Evolutionary conservation across 2,329 filamentous ascomycete species (phyloP).

Genomic region (Zarea fungicola): DNA sequence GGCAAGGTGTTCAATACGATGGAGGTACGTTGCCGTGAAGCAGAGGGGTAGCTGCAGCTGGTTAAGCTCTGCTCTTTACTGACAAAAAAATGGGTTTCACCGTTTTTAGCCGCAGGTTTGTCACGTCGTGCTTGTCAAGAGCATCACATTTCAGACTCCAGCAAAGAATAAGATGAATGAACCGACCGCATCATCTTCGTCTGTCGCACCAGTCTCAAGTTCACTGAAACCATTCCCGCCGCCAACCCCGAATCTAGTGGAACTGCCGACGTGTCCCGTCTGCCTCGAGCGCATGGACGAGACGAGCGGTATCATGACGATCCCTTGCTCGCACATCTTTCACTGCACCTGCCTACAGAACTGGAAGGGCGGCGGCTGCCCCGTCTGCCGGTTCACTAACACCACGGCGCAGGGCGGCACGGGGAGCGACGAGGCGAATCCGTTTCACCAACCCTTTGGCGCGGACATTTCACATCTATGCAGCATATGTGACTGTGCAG

Average conservation of each 20-base stretch:
- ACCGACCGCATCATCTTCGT: slow-evolving; percentile 49
- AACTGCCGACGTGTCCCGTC: slow-evolving; percentile 92
- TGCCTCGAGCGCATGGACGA: slow-evolving; percentile 98
- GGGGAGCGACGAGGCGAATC: slow-evolving; percentile 43
- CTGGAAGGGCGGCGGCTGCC: slow-evolving; percentile 91
- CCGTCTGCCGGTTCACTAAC: slow-evolving; percentile 85
- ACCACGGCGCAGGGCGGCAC: slow-evolving; percentile 27
- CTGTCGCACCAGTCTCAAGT: slow-evolving; percentile 34
- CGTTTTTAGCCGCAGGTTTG: slow-evolving; percentile 74
- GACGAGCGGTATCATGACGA: slow-evolving; percentile 89
- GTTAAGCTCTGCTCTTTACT: too few relatives aligned
- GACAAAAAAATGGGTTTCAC: slow-evolving; percentile 16
- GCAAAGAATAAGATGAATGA: slow-evolving; percentile 46
- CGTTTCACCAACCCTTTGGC: slow-evolving; percentile 51
- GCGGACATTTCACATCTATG: slow-evolving; percentile 65
- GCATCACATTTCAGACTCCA: slow-evolving; percentile 75
- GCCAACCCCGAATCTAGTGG: slow-evolving; percentile 75
- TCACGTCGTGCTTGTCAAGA: slow-evolving; percentile 90
- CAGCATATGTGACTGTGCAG: slow-evolving; percentile 69
- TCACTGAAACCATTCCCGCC: slow-evolving; percentile 56
- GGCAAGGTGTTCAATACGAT: slow-evolving; percentile 89
- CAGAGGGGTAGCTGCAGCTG: neutral
- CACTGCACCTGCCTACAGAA: slow-evolving; percentile 95
- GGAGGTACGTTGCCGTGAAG: slow-evolving; percentile 62
- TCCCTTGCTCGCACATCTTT: slow-evolving; percentile 95